Conservation (phyloP, 495 filamentous ascomycete species). For the Xanthoparmelia taractica region DNA sequence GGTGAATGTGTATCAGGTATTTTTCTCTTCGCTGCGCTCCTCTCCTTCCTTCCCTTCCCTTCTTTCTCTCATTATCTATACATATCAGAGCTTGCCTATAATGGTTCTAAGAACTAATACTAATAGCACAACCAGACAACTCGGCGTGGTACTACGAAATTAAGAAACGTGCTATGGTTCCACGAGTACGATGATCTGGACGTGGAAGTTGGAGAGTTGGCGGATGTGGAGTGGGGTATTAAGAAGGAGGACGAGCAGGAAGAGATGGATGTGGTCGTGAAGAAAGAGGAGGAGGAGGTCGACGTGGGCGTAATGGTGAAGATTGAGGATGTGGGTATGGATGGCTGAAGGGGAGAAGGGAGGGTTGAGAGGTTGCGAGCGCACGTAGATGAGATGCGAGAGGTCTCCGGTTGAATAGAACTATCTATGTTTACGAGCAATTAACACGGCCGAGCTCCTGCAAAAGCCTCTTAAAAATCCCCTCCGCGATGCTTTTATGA, state of each 20-base stretch:
- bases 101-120: no score
- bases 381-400: no score
- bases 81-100: no score
- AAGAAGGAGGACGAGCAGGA: background rate
- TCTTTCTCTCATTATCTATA: no score
- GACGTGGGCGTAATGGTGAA: no score
- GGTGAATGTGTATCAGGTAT: background rate
- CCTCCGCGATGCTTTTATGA: no score
- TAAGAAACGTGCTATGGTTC: background rate
- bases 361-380: no score
- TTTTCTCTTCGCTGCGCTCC: background rate
- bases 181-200: constrained; percentile 3
- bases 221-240: background rate
- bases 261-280: background rate
- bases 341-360: no score
- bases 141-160: background rate
- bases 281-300: background rate
- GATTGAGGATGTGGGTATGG: background rate
- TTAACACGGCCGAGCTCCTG: no score
- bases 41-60: background rate
- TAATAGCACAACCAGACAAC: background rate
- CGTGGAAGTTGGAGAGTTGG: background rate
- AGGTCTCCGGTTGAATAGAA: no score
- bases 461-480: no score
- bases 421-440: background rate